A percentile compares a stretch with the other conserved stretches of the same genome.
These are phyloP conservation scores for Nissolia schottii DNA, from an alignment of 306 rosid species.

Conservation along the genomic window DNA sequence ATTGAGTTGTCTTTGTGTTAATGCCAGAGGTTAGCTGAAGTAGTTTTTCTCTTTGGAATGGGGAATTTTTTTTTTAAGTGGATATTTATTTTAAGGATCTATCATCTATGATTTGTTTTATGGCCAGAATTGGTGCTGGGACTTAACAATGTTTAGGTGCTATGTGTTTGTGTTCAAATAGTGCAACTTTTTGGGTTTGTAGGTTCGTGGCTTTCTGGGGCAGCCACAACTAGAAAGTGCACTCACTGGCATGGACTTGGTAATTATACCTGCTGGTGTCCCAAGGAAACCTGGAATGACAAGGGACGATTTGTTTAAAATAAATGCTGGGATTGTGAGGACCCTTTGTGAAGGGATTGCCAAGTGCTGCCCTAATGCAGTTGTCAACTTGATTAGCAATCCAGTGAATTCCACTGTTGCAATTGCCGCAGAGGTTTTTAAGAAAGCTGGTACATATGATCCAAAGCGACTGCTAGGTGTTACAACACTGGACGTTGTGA, in stretches of 20 bases:
- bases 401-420: constrained; percentile 96
- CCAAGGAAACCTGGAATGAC: constrained; percentile 99
- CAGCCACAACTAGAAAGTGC: constrained; percentile 82
- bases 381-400: constrained; percentile 94
- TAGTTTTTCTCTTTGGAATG: background rate
- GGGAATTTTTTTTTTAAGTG: background rate
- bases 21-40: background rate
- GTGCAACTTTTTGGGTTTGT: background rate
- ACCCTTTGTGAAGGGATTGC: constrained; percentile 85
- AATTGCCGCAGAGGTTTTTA: constrained; percentile 93
- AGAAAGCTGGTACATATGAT: constrained; percentile 86
- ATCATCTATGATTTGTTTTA: background rate
- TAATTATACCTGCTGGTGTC: constrained; percentile 86
- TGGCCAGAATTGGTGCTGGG: background rate
- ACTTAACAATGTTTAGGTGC: background rate
- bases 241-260: constrained; percentile 84
- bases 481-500: constrained; percentile 81
- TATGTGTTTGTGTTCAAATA: background rate
- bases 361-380: constrained; percentile 72
- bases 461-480: constrained; percentile 93
- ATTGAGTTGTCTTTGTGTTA: background rate
- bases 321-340: constrained; percentile 91
- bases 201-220: constrained; percentile 93
- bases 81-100: background rate
- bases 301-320: constrained; percentile 88